Base-by-base conservation (phyloP, 768 basidiomycete species). In the Rhizopogon vesiculosus region DNA sequence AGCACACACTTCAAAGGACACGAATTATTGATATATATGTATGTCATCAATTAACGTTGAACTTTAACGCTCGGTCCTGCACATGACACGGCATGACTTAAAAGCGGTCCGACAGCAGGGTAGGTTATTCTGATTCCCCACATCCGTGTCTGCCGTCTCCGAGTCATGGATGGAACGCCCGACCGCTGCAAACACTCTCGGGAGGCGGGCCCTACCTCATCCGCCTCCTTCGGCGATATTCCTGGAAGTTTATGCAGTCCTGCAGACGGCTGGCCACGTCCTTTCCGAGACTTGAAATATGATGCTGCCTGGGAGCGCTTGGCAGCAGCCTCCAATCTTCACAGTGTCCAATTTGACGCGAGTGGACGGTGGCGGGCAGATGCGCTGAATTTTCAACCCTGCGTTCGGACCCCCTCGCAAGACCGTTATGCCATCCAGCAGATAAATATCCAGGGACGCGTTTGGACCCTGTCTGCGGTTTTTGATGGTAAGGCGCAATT, bases 311-410 rank as follows among this genome's bases (percentile, higher is more conserved):
- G 81, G 82, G 66, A 76, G 12, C 77, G 78, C 58, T 69, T 87
- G 41, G 67, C 74, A 33, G 68, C 70, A 15, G 67, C 82, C 13
- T 82, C 83, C 1, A 78, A 79, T 56, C 82, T 82, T 0, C 80
- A 81, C 48, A 77, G 69, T 50, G 61, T 72, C 22, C 59, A 67
- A 35, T 72, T 82, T 25, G 75, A 72, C 38, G 61, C 61, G 38
- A 59, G 53, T 51, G 73, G 64, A 54, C 75, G 67, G 62, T 70
- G 70, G 69, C 67, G 71, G n/a, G 84, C 78, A 5, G 83, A 86
- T 60, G 78, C 77, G 43, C 69, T 87, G 66, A 87, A 86, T 63
- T 87, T 87, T 56, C 86, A 87, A 58, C 86, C 86, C 3, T 84
- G 81, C 39, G 71, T 74, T 0, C 72, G 68, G 8, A 74, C 78